A percentile compares a stretch with the other conserved stretches of the same genome.
These are phyloP conservation scores for Hemileia vastatrix DNA, from an alignment of 1,284 basidiomycete genomes.

Conservation along the genomic window DNA sequence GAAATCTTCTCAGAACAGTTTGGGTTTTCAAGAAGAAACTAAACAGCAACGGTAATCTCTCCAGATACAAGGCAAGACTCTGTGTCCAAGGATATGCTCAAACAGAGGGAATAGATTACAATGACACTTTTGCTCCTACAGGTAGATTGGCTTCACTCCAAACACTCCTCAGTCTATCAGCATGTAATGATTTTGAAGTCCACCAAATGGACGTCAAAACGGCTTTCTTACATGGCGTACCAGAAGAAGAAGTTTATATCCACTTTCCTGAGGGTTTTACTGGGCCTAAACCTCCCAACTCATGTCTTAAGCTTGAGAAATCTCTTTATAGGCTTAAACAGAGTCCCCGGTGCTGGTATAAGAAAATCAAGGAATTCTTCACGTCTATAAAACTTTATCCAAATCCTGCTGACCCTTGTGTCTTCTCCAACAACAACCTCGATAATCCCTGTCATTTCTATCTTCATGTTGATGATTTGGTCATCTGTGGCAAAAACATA, in stretches of 20 bases:
- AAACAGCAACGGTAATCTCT: background rate
- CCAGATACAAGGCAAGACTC: background rate
- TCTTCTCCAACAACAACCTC: background rate
- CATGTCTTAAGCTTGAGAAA: conserved; percentile 10
- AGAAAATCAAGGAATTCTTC: too few relatives aligned
- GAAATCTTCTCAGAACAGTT: background rate
- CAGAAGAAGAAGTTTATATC: background rate
- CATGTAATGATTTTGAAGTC: background rate
- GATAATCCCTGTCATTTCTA: background rate
- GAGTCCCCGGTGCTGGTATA: too few relatives aligned
- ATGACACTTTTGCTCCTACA: conserved; percentile 3
- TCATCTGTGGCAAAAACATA: background rate
- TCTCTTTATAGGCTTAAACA: too few relatives aligned
- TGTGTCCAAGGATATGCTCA: conserved; percentile 2
- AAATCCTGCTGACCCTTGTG: background rate
- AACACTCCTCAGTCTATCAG: background rate
- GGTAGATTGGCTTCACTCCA: background rate
- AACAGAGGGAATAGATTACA: background rate
- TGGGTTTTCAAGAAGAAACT: background rate
- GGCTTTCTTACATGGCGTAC: background rate
- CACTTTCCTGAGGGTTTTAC: background rate
- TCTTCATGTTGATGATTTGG: conserved; percentile 8
- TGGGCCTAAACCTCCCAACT: too few relatives aligned
- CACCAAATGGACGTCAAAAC: conserved; percentile 3
- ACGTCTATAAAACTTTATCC: background rate